A percentile compares a stretch with the other conserved stretches of the same genome.
These are phyloP conservation scores for Chlamydomonas sp. DNA, from an alignment of 139 green algal species.

Conservation along the genomic window DNA sequence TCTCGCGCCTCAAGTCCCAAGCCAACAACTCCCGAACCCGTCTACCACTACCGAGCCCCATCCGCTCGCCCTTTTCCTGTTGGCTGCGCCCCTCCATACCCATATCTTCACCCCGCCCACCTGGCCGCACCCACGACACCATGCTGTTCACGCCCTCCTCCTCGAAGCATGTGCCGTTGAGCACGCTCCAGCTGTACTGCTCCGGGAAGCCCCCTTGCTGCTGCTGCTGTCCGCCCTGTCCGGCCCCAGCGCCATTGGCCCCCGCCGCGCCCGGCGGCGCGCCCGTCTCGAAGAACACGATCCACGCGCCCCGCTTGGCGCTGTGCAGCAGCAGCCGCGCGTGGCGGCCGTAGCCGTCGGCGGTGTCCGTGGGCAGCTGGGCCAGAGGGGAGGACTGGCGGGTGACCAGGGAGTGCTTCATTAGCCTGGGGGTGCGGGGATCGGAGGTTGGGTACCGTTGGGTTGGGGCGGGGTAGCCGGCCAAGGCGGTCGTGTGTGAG, in stretches of 20 bases:
- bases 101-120: neutral
- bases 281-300: constrained; percentile 52
- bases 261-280: neutral
- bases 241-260: neutral
- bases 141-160: neutral
- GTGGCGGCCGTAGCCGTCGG: neutral
- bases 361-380: constrained; percentile 15
- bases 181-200: constrained; percentile 16
- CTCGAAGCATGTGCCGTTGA: constrained; percentile 2
- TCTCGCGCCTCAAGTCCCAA: too few species aligned
- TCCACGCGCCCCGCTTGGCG: constrained; percentile 38
- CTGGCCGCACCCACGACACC: constrained; percentile 9
- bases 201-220: neutral
- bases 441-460: neutral
- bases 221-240: neutral
- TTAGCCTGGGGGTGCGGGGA: neutral
- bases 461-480: neutral
- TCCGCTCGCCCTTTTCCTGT: too few species aligned
- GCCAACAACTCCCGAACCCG: too few species aligned
- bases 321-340: constrained; percentile 42
- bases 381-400: constrained; percentile 23
- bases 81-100: neutral
- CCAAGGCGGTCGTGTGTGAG: too few species aligned
- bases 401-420: constrained; percentile 51
- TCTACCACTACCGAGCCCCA: too few species aligned